Evolutionary conservation across 148 eudicot species (phyloP), one percentile per base, ranked within the genome.

Genomic region (Rhododendron henanense): DNA sequence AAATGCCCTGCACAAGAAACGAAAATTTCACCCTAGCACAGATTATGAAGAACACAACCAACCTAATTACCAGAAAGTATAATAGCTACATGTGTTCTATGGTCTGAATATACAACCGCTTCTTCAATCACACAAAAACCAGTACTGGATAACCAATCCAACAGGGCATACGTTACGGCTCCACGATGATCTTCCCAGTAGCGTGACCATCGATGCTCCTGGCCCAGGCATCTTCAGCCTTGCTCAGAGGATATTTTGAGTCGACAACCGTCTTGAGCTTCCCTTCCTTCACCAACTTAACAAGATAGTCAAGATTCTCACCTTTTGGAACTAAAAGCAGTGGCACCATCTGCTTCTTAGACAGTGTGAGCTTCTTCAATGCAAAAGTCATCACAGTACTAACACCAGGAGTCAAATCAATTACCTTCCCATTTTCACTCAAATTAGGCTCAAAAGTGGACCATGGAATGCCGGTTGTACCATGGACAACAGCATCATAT

Each of bases 171-270:
- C n/a, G 14, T 78, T 59, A 59, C 10, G 89, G 89, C 89, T 93
- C 93, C 25, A 91, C 91, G 4, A 93, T 87, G 51, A 93, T 90
- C 87, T 93, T 93, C n/a, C 94, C 94, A 63, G 92, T 92, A 35
- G 94, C 95, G 69, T 92, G 95, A 6, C 95, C 92, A 10, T 89
- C 89, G 1, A 91, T 89, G 84, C 86, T 87, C 89, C 89, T 92
- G 48, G 92, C 90, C 95, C 95, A 93, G 55, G 94, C 95, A 84
- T 90, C 93, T 86, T 91, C 91, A 55, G 89, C 94, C 55, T 89
- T 89, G 86, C 90, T 90, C 81, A 93, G 67, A 28, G 94, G 88
- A 88, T 82, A 16, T 41, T 83, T 91, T 0, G 92, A 92, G 69
- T 90, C 94, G 0, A 92, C 55, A 0, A 89, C 75, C 0, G 94